Base-by-base conservation (phyloP, 2,329 filamentous ascomycete species). In the Fusarium anguioides region DNA sequence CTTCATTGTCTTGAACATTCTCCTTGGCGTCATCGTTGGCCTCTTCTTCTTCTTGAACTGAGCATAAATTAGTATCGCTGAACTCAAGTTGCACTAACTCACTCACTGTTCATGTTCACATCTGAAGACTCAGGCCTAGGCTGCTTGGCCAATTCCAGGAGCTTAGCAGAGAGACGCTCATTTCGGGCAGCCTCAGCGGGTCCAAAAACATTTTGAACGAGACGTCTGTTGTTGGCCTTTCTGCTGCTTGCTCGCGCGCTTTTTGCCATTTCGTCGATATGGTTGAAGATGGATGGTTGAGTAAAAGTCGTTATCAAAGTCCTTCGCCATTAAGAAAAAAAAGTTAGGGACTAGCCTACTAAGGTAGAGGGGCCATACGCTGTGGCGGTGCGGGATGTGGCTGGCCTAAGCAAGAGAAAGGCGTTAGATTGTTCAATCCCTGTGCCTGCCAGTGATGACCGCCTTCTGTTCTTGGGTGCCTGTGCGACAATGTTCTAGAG, bases 181-280 rank as follows among this genome's bases (percentile, higher is more conserved):
- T 89, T 90, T 71, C 95, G 88, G 42, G 91, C 94, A 72, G 86
- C 82, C 78, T 95, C 93, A 54, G 89, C 89, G 17, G 95, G 95
- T 2, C 91, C 92, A 80, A 97, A 97, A 69, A 97, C 91, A 68
- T 88, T 89, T 69, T 87, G 84, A 79, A 94, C 94, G 68, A 97
- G 86, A 73, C 87, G 90, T 71, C 87, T 85, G 81, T 94, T 93
- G 83, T 97, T 97, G 74, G 86, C 85, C 83, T 97, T 97, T 74
- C 85, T 88, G 69, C 87, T 84, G 77, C 91, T 96, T 69, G 94
- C 87, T 77, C 95, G 87, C 63, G 91, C 84, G 76, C 92, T 91
- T 79, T 97, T 97, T 23, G 94, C 95, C 95, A 97, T 98, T 72
- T 55, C 85, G 76, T 52, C 40, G 50, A 54, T 23, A 52, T 64